Evolutionary conservation across 306 rosid species (phyloP), one percentile per base, ranked within the genome.

Genomic region (Leucaena leucocephala): DNA sequence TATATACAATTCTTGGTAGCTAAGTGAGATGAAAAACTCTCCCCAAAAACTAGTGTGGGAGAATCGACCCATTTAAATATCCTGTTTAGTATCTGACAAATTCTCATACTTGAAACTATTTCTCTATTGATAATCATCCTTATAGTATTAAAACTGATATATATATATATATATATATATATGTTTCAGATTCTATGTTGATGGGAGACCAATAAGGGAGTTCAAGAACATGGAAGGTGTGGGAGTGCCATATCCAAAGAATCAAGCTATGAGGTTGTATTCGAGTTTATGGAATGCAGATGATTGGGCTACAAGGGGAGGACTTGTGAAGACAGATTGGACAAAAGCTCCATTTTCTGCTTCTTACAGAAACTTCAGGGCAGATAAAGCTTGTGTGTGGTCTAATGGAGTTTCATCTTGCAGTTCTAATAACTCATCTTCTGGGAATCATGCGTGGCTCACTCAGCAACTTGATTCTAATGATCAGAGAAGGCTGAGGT

Each of bases 301-400:
- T 73, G 97, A 91, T 10, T 91, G 97, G 92, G 97, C 94, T 0
- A 92, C 97, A 3, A 87, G 95, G 68, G 93, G 94, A 6, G 96
- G 97, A 2, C 84, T 91, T 4, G 90, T 93, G 0, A 91, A 93
- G 80, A 91, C 92, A 33, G 91, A 93, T 17, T 91, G 96, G 94
- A 45, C 16, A 9, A 54, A 80, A 77, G 92, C 92, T 39, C 97
- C 94, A 2, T 93, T 93, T 82, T 72, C 84, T 2, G 90, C 94
- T 10, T 89, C 92, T 0, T 93, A 84, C 52, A 86, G 86, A 22
- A 89, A 89, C 82, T 88, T 93, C 86, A 87, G 69, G 17, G 90
- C 90, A 0, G 45, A 84, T 73, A 11, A 50, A 14, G 94, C 89
- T 1, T 90, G 94, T 48, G 69, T 82, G 16, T 15, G 78, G 83